Evolutionary conservation across 2,329 filamentous ascomycete species (phyloP).

Genomic region (Phaeomoniella chlamydospora): DNA sequence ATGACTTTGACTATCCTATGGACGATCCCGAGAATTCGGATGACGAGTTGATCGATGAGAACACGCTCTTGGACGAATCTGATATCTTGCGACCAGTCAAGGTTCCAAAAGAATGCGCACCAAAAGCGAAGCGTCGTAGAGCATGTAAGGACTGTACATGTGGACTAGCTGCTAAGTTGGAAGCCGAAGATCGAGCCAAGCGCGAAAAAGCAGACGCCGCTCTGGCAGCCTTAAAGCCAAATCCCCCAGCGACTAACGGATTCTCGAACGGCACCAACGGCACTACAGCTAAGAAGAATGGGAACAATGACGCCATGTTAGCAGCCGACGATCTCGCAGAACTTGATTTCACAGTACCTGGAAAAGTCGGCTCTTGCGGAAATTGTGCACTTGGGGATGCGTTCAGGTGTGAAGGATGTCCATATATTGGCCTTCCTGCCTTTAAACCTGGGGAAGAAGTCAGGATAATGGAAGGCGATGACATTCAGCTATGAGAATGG

Average conservation of each 20-base stretch:
- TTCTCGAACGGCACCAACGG: constrained; percentile 33
- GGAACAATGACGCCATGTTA: constrained; percentile 25
- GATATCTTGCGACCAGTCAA: constrained; percentile 62
- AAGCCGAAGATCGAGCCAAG: constrained; percentile 65
- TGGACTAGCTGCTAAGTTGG: constrained; percentile 71
- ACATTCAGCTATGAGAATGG: constrained; percentile 49
- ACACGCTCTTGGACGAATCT: constrained; percentile 70
- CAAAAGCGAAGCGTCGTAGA: constrained; percentile 74
- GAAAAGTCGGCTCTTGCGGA: constrained; percentile 87
- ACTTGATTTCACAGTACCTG: constrained; percentile 93
- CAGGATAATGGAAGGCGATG: constrained; percentile 67
- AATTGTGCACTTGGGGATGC: constrained; percentile 71
- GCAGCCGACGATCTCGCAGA: constrained; percentile 68
- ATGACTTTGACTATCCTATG: constrained; percentile 37
- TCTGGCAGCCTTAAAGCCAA: constrained; percentile 35
- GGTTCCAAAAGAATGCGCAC: constrained; percentile 53
- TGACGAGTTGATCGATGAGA: constrained; percentile 84
- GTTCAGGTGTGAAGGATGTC: constrained; percentile 49
- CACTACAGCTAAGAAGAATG: no score
- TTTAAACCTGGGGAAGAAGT: constrained; percentile 98
- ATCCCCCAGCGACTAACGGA: constrained; percentile 19
- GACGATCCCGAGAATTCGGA: constrained; percentile 44
- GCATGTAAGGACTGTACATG: constrained; percentile 98
- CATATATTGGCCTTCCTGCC: constrained; percentile 81
- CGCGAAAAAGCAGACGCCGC: constrained; percentile 49